A percentile compares a stretch with the other conserved stretches of the same genome.
Conservation (phyloP, 2,329 filamentous ascomycete genomes). For the Coleophoma cylindrospora region DNA sequence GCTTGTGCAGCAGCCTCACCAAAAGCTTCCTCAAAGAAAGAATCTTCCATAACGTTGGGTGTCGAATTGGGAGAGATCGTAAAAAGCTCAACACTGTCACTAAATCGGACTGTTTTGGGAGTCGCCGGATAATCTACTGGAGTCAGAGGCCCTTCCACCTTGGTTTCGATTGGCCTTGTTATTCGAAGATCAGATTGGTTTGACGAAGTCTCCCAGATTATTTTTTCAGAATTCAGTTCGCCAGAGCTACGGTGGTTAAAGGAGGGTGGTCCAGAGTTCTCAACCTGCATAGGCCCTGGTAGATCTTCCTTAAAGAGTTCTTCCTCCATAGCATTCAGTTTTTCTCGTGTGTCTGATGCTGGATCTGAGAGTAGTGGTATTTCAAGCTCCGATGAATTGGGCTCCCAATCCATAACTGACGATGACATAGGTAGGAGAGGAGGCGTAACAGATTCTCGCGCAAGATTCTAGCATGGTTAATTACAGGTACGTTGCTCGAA, state of each 20-base stretch:
- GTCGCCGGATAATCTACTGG: constrained; percentile 10
- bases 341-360: constrained; percentile 3
- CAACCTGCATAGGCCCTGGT: constrained; percentile 10
- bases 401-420: constrained; percentile 13
- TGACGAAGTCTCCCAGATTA: not conserved
- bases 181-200: not conserved
- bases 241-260: too few relatives aligned
- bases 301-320: constrained; percentile 22
- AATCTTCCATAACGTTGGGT: constrained; percentile 6
- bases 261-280: not conserved
- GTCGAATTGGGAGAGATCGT: constrained; percentile 4
- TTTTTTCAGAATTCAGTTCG: too few relatives aligned
- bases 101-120: constrained; percentile 20
- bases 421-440: constrained; percentile 19
- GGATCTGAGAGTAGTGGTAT: constrained; percentile 10
- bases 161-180: constrained; percentile 10
- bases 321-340: constrained; percentile 20
- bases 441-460: constrained; percentile 22
- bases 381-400: constrained; percentile 10
- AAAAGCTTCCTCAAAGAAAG: constrained; percentile 21
- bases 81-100: constrained; percentile 16
- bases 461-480: not conserved
- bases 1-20: constrained; percentile 11
- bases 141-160: constrained; percentile 24
- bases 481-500: not conserved